phyloP scores from a whole-genome alignment of 805 yeast genomes.

The Kregervanrija pseudodelftensis region DNA sequence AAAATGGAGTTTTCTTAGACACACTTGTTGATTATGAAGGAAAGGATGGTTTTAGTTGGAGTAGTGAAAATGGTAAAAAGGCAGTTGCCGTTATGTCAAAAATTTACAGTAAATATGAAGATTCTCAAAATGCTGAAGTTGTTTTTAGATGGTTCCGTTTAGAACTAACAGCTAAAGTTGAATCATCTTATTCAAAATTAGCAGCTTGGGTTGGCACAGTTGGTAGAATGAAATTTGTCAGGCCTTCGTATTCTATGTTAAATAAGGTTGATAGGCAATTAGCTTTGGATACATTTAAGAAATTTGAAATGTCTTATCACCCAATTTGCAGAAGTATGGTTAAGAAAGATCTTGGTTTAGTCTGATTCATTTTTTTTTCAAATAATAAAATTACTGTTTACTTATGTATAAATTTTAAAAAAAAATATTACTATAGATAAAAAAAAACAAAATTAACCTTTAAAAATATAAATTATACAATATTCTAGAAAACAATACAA shows the following conservation, averaged over 20 bases:
- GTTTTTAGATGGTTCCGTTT: slow-evolving; percentile 70
- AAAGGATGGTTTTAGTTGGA: slow-evolving; percentile 34
- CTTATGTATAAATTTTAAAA: not conserved
- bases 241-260: slow-evolving; percentile 74
- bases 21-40: slow-evolving; percentile 46
- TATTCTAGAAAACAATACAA: not conserved
- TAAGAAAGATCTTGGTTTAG: slow-evolving; percentile 64
- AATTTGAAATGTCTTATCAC: slow-evolving; percentile 58
- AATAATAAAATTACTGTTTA: not conserved
- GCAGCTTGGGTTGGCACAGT: slow-evolving; percentile 87
- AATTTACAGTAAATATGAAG: slow-evolving; percentile 34
- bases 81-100: slow-evolving; percentile 27
- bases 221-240: slow-evolving; percentile 90
- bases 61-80: slow-evolving; percentile 25
- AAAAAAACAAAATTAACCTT: not conserved
- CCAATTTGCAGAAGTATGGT: slow-evolving; percentile 82
- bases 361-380: slow-evolving; percentile 6
- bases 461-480: not conserved
- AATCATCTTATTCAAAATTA: slow-evolving; percentile 40
- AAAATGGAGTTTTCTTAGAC: slow-evolving; percentile 73
- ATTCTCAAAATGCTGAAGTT: slow-evolving; percentile 72
- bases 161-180: slow-evolving; percentile 47
- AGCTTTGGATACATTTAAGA: slow-evolving; percentile 60
- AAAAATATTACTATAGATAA: not conserved
- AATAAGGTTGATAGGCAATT: slow-evolving; percentile 55